Evolutionary conservation across 208 protist species (phyloP).

Genomic region (Strigomonas culicis): DNA sequence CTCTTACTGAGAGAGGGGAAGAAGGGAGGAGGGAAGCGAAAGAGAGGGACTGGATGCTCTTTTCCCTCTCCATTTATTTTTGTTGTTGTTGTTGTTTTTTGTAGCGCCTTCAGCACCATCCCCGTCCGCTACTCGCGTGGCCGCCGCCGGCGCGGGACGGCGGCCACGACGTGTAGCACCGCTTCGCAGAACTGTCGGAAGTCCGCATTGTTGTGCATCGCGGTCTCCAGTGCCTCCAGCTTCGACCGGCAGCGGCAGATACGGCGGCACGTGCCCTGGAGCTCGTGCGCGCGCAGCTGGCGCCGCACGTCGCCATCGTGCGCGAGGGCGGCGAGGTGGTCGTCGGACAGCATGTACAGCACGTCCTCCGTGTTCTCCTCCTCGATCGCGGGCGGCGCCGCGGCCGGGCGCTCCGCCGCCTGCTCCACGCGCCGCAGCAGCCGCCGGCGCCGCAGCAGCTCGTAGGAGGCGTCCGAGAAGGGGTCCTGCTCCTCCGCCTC

Average conservation of each 20-base stretch:
- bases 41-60: neutral
- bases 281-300: constrained; percentile 37
- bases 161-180: neutral
- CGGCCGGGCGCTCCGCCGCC: neutral
- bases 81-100: neutral
- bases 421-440: neutral
- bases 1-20: neutral
- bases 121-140: no score
- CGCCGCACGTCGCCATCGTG: constrained; percentile 35
- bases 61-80: neutral
- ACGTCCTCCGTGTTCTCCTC: constrained; percentile 5
- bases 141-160: no score
- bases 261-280: constrained; percentile 59
- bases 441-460: no score
- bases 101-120: neutral
- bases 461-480: no score
- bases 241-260: constrained; percentile 68
- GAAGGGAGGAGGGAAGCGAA: neutral
- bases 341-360: constrained; percentile 55
- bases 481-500: neutral
- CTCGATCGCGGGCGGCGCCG: neutral
- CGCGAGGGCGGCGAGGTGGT: constrained; percentile 57
- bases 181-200: constrained; percentile 65
- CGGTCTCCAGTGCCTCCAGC: constrained; percentile 77
- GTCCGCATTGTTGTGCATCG: constrained; percentile 67